Evolutionary conservation across 352 stramenopile genomes (phyloP), one percentile per base, ranked within the genome.

Genomic region (Pythium aphanidermatum): DNA sequence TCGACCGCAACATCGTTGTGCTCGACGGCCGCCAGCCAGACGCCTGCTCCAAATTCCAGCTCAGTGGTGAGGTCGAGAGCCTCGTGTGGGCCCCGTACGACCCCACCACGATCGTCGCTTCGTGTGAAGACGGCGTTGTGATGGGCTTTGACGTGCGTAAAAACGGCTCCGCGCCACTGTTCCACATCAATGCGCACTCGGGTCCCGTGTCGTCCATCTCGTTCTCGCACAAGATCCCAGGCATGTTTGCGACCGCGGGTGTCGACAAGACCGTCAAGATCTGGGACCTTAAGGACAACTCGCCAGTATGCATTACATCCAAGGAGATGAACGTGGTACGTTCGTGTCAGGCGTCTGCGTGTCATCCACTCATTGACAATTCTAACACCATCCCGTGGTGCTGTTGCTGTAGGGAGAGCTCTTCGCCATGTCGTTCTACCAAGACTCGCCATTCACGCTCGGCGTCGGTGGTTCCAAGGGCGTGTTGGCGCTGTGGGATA

Each of bases 231-330:
- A 80, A 85, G 27, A 77, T 94, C 39, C 79, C 94, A 14, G 96
- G 96, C 35, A 83, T 99, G 65, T 72, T 99, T 38, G 89, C 95
- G 19, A 99, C 95, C 4, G 95, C 86, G 31, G 93, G 92, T 9
- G 82, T 96, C n/a, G 96, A 99, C 76, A 98, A 98, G 74, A 97
- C 90, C 7, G 95, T 99, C 37, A 97, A 97, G 56, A 70, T 99
- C 33, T 99, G 97, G 97, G 95, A 99, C 54, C 57, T 95, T 14
- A 67, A 78, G 49, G 68, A 82, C 32, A 80, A 81, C 37, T 57
- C 55, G 16, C 81, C 87, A 3, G 52, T 76, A 39, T 95, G 75
- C 54, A 74, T 97, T 49, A 89, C 74, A 2, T 91, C 84, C 12
- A 97, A 96, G 66, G 78, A 88, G 35, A 95, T 98, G 83, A 92